Percentiles rank a stretch among this genome's conserved stretches.
Evolutionary conservation across 2,329 filamentous ascomycete species (phyloP).

Genomic region (Trichoderma sp.): DNA sequence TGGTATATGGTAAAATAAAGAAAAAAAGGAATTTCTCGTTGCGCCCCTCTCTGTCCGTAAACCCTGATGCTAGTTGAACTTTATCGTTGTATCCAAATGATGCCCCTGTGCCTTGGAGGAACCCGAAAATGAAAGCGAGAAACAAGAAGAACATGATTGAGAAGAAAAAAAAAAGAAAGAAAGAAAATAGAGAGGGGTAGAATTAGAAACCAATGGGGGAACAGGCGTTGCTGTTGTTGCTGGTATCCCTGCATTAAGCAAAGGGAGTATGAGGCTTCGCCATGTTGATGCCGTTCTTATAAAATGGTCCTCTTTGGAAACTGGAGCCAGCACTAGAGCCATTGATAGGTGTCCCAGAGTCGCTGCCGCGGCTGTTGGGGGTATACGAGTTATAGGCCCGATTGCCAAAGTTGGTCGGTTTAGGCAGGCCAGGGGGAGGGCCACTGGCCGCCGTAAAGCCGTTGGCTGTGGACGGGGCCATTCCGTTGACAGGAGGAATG

Average conservation of each 20-base stretch:
- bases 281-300: neutral
- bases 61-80: constrained; percentile 8
- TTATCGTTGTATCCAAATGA: constrained; percentile 12
- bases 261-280: neutral
- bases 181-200: neutral
- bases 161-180: neutral
- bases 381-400: constrained; percentile 19
- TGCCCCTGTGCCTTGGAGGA: neutral
- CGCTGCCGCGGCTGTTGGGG: neutral
- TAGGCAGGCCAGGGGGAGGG: constrained; percentile 77
- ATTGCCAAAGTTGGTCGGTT: constrained; percentile 66
- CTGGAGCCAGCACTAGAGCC: neutral
- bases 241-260: neutral
- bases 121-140: neutral
- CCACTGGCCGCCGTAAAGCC: constrained; percentile 68
- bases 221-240: neutral
- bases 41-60: neutral
- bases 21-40: neutral
- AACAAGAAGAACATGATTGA: neutral
- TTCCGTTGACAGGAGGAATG: constrained; percentile 58
- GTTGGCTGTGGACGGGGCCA: constrained; percentile 52
- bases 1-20: neutral
- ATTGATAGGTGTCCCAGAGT: neutral
- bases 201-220: neutral
- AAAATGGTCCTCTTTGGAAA: neutral